phyloP scores from a whole-genome alignment of 441 rosid genomes.

The Croton setiger region DNA sequence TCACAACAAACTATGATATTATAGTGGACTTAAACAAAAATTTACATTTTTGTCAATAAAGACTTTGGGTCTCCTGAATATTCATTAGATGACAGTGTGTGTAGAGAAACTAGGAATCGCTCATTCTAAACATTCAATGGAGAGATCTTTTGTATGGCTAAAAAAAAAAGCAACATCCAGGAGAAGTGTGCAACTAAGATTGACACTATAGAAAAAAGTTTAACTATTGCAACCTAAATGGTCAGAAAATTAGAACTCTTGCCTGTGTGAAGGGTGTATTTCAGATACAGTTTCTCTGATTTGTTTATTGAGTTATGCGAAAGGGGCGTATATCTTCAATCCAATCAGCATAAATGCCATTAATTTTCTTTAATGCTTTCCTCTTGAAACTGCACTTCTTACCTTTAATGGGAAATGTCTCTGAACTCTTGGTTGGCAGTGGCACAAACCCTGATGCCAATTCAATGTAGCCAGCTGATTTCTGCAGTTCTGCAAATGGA shows the following conservation, averaged over 20 bases:
- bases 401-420: neutral
- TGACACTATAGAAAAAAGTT: neutral
- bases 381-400: constrained; percentile 1
- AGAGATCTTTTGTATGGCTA: neutral
- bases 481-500: constrained; percentile 10
- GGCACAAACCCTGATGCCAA: constrained; percentile 3
- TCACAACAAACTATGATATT: no score
- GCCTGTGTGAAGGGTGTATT: neutral
- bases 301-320: neutral
- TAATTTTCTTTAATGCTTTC: constrained; percentile 15
- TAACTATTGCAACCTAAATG: neutral
- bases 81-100: no score
- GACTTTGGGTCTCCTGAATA: no score
- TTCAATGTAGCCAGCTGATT: constrained; percentile 2
- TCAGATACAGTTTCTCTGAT: neutral
- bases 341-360: constrained; percentile 35
- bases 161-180: neutral
- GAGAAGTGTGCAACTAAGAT: neutral
- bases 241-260: neutral
- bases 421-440: neutral
- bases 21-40: no score
- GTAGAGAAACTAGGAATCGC: no score
- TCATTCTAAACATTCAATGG: neutral
- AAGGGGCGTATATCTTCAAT: constrained; percentile 17
- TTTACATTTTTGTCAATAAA: no score